Evolutionary conservation across 106 monocot genomes (phyloP), one percentile per base, ranked within the genome.

Genomic region (Iris macrosiphon): DNA sequence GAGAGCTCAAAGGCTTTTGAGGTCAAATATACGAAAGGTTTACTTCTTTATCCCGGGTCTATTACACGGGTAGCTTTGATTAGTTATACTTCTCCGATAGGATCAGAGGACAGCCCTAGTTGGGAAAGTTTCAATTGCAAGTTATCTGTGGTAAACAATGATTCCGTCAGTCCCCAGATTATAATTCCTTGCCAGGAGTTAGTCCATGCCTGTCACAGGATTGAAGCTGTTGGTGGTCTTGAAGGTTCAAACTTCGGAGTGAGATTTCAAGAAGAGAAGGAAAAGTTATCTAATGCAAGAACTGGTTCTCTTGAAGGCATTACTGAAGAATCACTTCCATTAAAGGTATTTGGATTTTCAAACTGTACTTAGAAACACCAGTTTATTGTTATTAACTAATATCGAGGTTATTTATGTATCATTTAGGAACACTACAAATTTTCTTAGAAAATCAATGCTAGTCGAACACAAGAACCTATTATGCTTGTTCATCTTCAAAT

Each of bases 21-120:
- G 32, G 57, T 84, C 24, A 74, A 57, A 55, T 80, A 71, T 47
- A 59, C 61, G 57, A 56, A 84, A 55, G 77, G 80, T 14, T 65
- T 84, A 47, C 37, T 89, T 22, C 61, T 89, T 45, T 80, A 77
- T 44, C 80, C 80, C 57, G 62, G 46, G 37, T 77, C 60, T 22
- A 44, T 65, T 16, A 80, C 84, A 9, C 41, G 38, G 10, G 40
- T 80, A 61, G 89, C 77, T 70, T 54, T 80, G 24, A 41, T 83
- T 62, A 63, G 60, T 27, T 62, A 54, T 54, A 50, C 58, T 64
- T 29, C 29, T 60, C 9, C 35, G 2, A 25, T 15, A 25, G 56
- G 41, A 31, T 16, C 49, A 52, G 16, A 20, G 31, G 40, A 55
- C 24, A 53, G 43, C 16, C 39, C 45, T 20, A 35, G 39, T 26